Evolutionary conservation across 2,329 filamentous ascomycete genomes (phyloP).

Genomic region (Aspergillus melleus): DNA sequence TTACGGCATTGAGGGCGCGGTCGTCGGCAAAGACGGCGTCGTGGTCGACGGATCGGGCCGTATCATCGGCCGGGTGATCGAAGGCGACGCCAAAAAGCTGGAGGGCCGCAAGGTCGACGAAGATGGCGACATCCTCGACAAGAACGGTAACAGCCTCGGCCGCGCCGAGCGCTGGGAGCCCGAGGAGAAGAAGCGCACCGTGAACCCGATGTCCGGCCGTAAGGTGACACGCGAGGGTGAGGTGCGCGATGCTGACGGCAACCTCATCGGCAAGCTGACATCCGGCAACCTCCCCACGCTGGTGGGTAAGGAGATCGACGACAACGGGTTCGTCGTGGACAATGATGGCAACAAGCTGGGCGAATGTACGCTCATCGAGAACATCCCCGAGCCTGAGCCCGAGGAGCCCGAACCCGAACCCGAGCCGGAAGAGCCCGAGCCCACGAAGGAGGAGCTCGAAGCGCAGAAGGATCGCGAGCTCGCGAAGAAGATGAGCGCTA

Average conservation of each 20-base stretch:
- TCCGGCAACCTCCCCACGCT: constrained; percentile 44
- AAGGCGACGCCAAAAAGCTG: constrained; percentile 65
- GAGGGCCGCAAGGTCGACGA: constrained; percentile 66
- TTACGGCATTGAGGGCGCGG: constrained; percentile 58
- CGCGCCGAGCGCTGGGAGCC: constrained; percentile 69
- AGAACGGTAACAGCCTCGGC: constrained; percentile 66
- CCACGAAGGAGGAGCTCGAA: constrained; percentile 58
- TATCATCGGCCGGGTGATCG: constrained; percentile 56
- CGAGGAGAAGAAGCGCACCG: constrained; percentile 53
- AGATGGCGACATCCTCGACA: constrained; percentile 69
- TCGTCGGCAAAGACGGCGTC: constrained; percentile 59
- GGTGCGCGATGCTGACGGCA: constrained; percentile 47
- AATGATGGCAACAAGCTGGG: constrained; percentile 64
- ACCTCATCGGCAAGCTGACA: constrained; percentile 48
- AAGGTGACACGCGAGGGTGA: constrained; percentile 55
- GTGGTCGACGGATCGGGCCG: constrained; percentile 47
- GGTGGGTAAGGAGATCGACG: constrained; percentile 46
- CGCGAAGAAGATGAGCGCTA: constrained; percentile 70
- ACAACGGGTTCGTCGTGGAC: constrained; percentile 57
- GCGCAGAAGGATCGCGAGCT: constrained; percentile 71
- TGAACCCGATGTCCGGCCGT: constrained; percentile 60
- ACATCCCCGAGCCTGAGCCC: constrained; percentile 52
- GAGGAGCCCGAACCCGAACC: constrained; percentile 25
- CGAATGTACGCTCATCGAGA: constrained; percentile 62
- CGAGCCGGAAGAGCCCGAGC: constrained; percentile 42